Evolutionary conservation across 2,329 filamentous ascomycete species (phyloP).

Genomic region (Thielaviopsis ethacetica): DNA sequence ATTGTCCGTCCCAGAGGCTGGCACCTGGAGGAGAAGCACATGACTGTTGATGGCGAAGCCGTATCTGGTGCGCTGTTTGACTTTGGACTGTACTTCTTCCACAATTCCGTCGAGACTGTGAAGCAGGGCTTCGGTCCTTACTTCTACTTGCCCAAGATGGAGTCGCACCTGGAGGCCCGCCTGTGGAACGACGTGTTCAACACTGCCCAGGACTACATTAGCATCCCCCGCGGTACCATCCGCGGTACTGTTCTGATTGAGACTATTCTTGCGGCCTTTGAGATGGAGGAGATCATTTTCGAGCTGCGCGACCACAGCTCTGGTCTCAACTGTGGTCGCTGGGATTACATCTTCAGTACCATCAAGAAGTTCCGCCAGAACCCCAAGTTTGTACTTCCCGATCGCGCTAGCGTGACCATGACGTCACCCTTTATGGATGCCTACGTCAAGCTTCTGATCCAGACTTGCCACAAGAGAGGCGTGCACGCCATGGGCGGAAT

Average conservation of each 20-base stretch:
- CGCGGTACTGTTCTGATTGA: constrained; percentile 92
- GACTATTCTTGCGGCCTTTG: constrained; percentile 92
- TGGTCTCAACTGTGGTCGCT: constrained; percentile 93
- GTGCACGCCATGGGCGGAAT: constrained; percentile 99
- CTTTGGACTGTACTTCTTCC: constrained; percentile 98
- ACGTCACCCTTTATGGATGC: constrained; percentile 96
- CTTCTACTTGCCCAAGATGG: constrained; percentile 98
- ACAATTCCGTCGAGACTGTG: constrained; percentile 83
- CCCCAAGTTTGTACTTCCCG: constrained; percentile 80
- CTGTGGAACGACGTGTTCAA: constrained; percentile 99
- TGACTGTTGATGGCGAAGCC: constrained; percentile 87
- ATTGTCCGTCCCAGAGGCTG: constrained; percentile 91
- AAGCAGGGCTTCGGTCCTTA: constrained; percentile 78
- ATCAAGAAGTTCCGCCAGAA: constrained; percentile 99
- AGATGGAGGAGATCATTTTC: constrained; percentile 99
- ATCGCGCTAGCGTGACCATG: constrained; percentile 87
- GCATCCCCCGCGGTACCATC: constrained; percentile 79
- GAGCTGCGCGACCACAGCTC: constrained; percentile 93
- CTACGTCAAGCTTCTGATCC: constrained; percentile 92
- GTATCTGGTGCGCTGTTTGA: constrained; percentile 89
- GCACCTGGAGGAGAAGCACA: constrained; percentile 97
- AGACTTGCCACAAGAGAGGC: constrained; percentile 90
- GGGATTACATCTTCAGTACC: constrained; percentile 99
- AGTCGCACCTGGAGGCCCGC: constrained; percentile 89
- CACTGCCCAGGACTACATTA: constrained; percentile 81